Conservation (phyloP, 2,329 filamentous ascomycete genomes). For the Colletotrichum paranaense region DNA sequence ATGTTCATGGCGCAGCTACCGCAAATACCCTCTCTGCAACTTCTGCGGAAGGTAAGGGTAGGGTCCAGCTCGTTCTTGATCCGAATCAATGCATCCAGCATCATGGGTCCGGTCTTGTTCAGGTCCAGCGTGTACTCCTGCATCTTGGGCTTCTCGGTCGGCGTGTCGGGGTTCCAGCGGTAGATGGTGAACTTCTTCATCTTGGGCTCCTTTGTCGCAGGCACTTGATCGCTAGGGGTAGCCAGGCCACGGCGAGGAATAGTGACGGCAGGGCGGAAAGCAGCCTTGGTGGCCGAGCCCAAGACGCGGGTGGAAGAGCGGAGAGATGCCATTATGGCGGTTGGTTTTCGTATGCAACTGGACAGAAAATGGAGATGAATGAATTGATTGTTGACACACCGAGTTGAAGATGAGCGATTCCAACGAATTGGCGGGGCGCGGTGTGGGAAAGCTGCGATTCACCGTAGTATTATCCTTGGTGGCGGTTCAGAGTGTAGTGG, state of each 20-base stretch:
- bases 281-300: constrained; percentile 54
- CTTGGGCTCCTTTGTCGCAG: constrained; percentile 71
- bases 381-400: constrained; percentile 4
- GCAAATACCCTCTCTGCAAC: constrained; percentile 98
- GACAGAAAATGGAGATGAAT: neutral
- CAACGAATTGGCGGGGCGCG: constrained; percentile 12
- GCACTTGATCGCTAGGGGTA: constrained; percentile 64
- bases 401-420: neutral
- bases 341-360: constrained; percentile 5
- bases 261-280: constrained; percentile 54
- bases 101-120: constrained; percentile 99
- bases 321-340: constrained; percentile 68
- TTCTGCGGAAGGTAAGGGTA: constrained; percentile 94
- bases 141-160: constrained; percentile 93
- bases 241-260: constrained; percentile 62
- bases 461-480: constrained; percentile 21
- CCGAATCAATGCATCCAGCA: constrained; percentile 93
- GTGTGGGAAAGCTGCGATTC: constrained; percentile 18
- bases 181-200: constrained; percentile 99
- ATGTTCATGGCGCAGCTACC: constrained; percentile 99
- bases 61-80: constrained; percentile 99
- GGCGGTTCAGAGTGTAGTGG: constrained; percentile 24
- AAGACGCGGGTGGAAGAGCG: constrained; percentile 68
- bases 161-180: constrained; percentile 96
- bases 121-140: constrained; percentile 94